Base-by-base conservation (phyloP, 2,329 filamentous ascomycete genomes). In the Ascochyta viciae-villosae region DNA sequence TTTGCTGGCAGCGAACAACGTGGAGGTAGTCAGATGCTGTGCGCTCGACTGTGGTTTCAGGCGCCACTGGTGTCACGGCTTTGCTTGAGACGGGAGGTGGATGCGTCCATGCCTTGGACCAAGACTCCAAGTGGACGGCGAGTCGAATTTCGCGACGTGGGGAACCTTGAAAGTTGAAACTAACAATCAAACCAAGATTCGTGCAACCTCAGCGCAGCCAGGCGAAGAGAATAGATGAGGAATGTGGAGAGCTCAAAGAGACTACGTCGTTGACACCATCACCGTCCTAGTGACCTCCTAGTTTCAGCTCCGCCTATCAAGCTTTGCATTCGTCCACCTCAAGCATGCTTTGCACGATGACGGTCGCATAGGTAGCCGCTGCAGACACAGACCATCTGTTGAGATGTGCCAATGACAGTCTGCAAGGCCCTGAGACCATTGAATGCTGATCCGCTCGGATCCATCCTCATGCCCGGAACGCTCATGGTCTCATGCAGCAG, bases 221-320 rank as follows among this genome's bases (percentile, higher is more conserved):
- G 39, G 48, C 54, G 50, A 52, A 16, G 54, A 60, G 55, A 57
- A 57, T 49, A 51, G 38, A 57, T 54, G 47, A 58, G 39, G 42
- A 53, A 43, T 57, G 49, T 47, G 40, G 35, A 48, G 40, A 45
- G 23, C 23, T 40, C 10, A 15, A 44, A 43, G 54, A 44, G 27
- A n/a, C 44, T 34, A 47, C 42, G 47, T 53, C 41, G 39, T 46
- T 39, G 35, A 48, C 26, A 46, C 50, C 34, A 47, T 44, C 52
- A 29, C 27, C 19, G 37, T 56, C 33, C 47, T 48, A 55, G 24
- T 47, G 42, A 47, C 42, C 47, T 47, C 47, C 47, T 50, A 31
- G 70, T 73, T 72, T 72, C 68, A 71, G 62, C 62, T 48, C 23
- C 59, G 60, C 57, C 48, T 55, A 60, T 63, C 51, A 54, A 66